Percentiles rank a stretch among this genome's conserved stretches.
These are phyloP conservation scores for Jamesozyma spencerorum DNA, from an alignment of 805 yeast species.

Conservation along the genomic window DNA sequence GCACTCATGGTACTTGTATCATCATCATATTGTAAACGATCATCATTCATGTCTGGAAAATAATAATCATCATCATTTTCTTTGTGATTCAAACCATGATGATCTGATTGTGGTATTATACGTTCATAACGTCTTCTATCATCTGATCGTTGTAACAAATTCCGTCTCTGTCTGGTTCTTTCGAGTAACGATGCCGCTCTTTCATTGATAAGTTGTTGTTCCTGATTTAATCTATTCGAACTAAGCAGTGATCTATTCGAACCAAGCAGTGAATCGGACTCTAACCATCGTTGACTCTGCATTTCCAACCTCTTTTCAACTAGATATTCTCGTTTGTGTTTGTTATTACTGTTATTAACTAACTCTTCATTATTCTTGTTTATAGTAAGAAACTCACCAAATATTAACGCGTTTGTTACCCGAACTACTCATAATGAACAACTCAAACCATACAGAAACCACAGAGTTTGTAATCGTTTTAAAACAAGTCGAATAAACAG, in stretches of 20 bases:
- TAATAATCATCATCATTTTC: not conserved
- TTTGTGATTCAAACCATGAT: not conserved
- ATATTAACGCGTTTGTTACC: too few relatives aligned
- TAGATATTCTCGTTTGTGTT: too few relatives aligned
- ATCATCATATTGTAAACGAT: not conserved
- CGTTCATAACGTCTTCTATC: constrained; percentile 14
- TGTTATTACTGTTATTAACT: too few relatives aligned
- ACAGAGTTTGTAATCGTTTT: too few relatives aligned
- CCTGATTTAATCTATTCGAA: constrained; percentile 13
- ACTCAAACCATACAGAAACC: too few relatives aligned
- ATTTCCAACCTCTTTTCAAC: too few relatives aligned
- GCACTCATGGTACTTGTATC: not conserved
- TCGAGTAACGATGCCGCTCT: constrained; percentile 24
- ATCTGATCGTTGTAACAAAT: constrained; percentile 5
- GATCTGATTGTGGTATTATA: constrained; percentile 3
- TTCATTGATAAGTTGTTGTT: constrained; percentile 23
- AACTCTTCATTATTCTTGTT: too few relatives aligned
- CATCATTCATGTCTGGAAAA: not conserved
- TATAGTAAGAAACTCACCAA: too few relatives aligned
- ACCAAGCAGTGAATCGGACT: not conserved
- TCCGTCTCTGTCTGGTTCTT: constrained; percentile 25
- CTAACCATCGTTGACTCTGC: constrained; percentile 6
- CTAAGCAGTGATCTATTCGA: constrained; percentile 13
- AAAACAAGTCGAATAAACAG: too few relatives aligned
- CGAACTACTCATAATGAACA: too few relatives aligned